Evolutionary conservation across 2,329 filamentous ascomycete genomes (phyloP), one percentile per base, ranked within the genome.

Genomic region (Aciculosporium take): DNA sequence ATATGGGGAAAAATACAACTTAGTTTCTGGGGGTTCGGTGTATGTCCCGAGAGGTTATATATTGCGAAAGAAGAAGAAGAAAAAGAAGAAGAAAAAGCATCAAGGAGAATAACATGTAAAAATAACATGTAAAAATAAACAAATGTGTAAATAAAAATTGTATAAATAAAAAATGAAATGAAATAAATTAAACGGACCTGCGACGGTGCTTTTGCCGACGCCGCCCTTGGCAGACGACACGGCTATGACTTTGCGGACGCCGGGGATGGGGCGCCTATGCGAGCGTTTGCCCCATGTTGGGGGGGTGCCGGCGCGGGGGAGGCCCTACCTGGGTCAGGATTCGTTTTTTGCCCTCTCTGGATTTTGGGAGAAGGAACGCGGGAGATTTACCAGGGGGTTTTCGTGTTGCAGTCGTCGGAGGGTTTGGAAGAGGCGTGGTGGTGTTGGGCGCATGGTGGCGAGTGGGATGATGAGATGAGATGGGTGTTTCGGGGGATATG

Each of bases 201-300:
- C 81, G 34, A 96, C 79, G 7, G 91, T 98, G 51, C 86, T 94
- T 59, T 98, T 98, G 1, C 91, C 91, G 0, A 98, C 91, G n/a
- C 91, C 91, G 2, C 91, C 91, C 57, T 98, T 98, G 12, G 91
- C 91, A 1, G 88, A 96, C 4, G 87, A 94, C 12, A 98, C 85
- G n/a, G 88, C 87, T 45, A 98, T 76, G n/a, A 95, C 79, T 58
- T 94, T 94, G 49, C 78, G 74, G 20, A 98, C 89, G 57, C 88
- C 79, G 21, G 74, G 73, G 51, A 98, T 94, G 51, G 76, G 79
- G 49, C 85, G 76, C 53, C 82, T 80, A 51, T 86, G 75, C 0
- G 91, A 89, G 9, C 94, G 71, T 20, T 85, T 84, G 40, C 84
- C 77, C 63, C 65, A 67, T n/a, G 47, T 61, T 2, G 65, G 64